Percentiles rank a stretch among this genome's conserved stretches.
phyloP scores from a whole-genome alignment of 2,329 filamentous ascomycete genomes.

The Fusarium sp. region DNA sequence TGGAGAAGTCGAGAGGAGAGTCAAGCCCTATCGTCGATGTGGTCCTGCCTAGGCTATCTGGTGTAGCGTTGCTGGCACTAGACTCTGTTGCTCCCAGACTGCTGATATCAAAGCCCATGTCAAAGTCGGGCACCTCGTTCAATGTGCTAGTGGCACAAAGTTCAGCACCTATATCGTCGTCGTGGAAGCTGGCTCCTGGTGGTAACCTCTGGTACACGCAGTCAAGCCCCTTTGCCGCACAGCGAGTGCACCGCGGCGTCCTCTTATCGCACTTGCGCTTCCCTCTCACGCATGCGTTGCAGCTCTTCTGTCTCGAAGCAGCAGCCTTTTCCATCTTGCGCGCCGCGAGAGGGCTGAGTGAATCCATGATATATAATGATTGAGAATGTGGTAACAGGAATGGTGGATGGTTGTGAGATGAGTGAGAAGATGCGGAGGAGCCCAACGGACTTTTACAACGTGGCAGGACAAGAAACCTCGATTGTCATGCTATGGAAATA shows the following conservation, averaged over 20 bases:
- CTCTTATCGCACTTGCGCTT: slow-evolving; percentile 62
- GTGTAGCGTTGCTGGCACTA: slow-evolving; percentile 42
- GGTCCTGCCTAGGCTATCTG: slow-evolving; percentile 45
- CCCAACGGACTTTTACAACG: slow-evolving; percentile 21
- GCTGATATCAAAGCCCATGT: slow-evolving; percentile 53
- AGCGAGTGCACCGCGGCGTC: slow-evolving; percentile 56
- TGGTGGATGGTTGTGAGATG: slow-evolving; percentile 7
- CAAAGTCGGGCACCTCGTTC: slow-evolving; percentile 49
- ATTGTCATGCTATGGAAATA: not conserved
- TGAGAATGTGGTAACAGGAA: slow-evolving; percentile 4
- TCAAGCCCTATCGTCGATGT: slow-evolving; percentile 43
- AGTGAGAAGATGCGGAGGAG: slow-evolving; percentile 16
- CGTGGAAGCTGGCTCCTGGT: slow-evolving; percentile 37
- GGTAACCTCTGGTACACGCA: slow-evolving; percentile 57
- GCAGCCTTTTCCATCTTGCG: slow-evolving; percentile 48
- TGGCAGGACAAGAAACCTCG: slow-evolving; percentile 17
- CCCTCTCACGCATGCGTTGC: slow-evolving; percentile 60
- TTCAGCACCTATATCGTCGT: slow-evolving; percentile 35
- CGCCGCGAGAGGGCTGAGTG: slow-evolving; percentile 42
- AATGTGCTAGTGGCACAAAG: slow-evolving; percentile 11
- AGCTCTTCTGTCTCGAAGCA: slow-evolving; percentile 63
- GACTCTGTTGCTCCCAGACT: slow-evolving; percentile 46
- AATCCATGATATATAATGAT: slow-evolving; percentile 37
- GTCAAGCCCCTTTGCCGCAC: slow-evolving; percentile 54
- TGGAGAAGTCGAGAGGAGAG: slow-evolving; percentile 50